Evolutionary conservation across 768 basidiomycete genomes (phyloP), one percentile per base, ranked within the genome.

Genomic region (Boletus rufocinnamomeus): DNA sequence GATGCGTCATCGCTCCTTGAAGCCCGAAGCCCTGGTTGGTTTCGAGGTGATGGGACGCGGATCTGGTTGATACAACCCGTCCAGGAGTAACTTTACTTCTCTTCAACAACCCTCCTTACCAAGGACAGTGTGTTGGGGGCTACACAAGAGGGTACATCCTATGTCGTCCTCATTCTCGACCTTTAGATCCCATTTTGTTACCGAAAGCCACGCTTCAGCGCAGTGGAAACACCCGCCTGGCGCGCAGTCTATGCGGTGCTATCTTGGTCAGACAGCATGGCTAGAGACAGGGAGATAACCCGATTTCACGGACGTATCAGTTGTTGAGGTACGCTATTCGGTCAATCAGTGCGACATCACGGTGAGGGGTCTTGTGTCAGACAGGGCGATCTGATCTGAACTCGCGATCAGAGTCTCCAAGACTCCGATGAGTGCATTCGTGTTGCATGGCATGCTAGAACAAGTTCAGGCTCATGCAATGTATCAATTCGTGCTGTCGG

Each of bases 21-120:
- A 91, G n/a, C n/a, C n/a, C 57, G 80, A 82, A 91, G 76, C 88
- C 86, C 84, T 70, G 23, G 80, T 65, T 72, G 85, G 86, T 88
- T 84, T 72, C 64, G 50, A 61, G 63, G 60, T 34, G 57, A 32
- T 60, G 41, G 54, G 54, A 50, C 49, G 70, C 60, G 67, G 66
- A 51, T 74, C 76, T 82, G 91, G 89, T 89, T 87, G 95, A 98
- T 98, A 95, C 94, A 88, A 89, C 76, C 64, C 82, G 90, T 92
- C 95, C 95, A 70, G 97, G 68, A 96, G 76, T 48, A 77, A 88
- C 41, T 60, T 65, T 54, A 40, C 61, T 76, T 69, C 85, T 84
- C 82, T 79, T 80, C 83, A 93, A 95, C 93, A 95, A 95, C 93
- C 87, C 89, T 84, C 86, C 76, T 78, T 79, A 79, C 67, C 68